Percentiles rank a stretch among this genome's conserved stretches.
These are phyloP conservation scores for Globisporangium viniferum DNA, from an alignment of 352 stramenopile species.

Conservation along the genomic window DNA sequence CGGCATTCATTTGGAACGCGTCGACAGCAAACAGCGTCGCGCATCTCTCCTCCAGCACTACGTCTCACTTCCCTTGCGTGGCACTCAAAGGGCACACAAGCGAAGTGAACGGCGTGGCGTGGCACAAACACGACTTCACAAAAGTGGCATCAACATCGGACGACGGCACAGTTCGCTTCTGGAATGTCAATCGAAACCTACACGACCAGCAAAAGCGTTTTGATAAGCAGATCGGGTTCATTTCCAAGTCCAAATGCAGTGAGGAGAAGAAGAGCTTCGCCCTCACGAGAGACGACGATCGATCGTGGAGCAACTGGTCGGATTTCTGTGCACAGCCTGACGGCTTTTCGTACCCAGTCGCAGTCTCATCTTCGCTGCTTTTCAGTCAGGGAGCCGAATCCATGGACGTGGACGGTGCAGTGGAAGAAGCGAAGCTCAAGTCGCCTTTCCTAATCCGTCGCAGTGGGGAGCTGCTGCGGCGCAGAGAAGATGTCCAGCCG, in stretches of 20 bases:
- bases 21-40: constrained; percentile 5
- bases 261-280: background rate
- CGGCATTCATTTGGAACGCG: constrained; percentile 61
- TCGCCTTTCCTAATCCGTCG: constrained; percentile 28
- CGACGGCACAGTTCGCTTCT: constrained; percentile 57
- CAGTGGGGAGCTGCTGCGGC: constrained; percentile 21
- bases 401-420: constrained; percentile 8
- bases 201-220: constrained; percentile 1
- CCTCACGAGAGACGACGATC: constrained; percentile 4
- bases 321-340: constrained; percentile 18
- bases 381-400: constrained; percentile 3
- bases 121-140: constrained; percentile 46
- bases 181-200: constrained; percentile 18
- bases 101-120: constrained; percentile 70
- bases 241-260: background rate
- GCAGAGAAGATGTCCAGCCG: constrained; percentile 8
- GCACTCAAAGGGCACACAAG: constrained; percentile 59
- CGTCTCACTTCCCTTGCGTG: constrained; percentile 24
- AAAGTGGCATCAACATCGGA: constrained; percentile 58
- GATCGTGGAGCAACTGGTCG: constrained; percentile 18
- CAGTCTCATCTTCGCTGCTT: constrained; percentile 9
- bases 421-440: constrained; percentile 4
- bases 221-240: background rate
- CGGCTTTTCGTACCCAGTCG: constrained; percentile 13
- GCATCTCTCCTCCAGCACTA: background rate